phyloP scores from a whole-genome alignment of 768 basidiomycete species.

The Collybia mongolica region DNA sequence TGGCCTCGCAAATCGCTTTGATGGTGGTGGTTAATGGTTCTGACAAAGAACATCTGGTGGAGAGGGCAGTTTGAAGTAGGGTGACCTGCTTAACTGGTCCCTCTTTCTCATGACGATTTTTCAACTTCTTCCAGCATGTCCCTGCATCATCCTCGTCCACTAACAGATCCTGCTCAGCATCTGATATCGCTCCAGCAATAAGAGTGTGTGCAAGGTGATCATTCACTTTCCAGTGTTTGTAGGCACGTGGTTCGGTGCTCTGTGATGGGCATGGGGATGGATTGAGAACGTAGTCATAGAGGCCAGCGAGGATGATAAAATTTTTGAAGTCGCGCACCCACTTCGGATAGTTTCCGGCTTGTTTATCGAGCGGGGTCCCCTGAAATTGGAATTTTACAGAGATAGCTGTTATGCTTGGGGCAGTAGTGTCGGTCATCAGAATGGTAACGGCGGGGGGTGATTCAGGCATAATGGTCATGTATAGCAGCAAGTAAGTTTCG shows the following conservation, averaged over 20 bases:
- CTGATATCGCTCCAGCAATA: background rate
- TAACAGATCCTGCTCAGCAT: background rate
- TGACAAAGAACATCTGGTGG: background rate
- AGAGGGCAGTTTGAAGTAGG: conserved; percentile 14
- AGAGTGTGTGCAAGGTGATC: conserved; percentile 2
- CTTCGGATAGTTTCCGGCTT: background rate
- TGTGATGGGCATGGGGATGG: background rate
- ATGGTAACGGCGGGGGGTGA: background rate
- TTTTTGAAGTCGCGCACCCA: background rate
- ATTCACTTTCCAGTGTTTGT: conserved; percentile 13
- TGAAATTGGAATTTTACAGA: background rate
- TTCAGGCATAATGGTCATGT: background rate
- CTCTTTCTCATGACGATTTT: conserved; percentile 10
- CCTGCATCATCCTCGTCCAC: background rate
- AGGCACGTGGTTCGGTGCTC: background rate
- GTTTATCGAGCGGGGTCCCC: background rate
- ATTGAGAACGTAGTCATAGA: background rate
- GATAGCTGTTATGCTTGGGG: background rate
- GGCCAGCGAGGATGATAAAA: background rate
- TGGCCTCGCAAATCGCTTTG: conserved; percentile 1
- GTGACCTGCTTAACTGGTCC: conserved; percentile 17
- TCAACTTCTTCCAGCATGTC: conserved; percentile 5
- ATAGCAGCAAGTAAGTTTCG: background rate
- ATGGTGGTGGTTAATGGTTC: conserved; percentile 1
- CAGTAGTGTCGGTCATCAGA: background rate